phyloP scores from a whole-genome alignment of 176 grass and related monocot species.

The Saccharum officinarum region DNA sequence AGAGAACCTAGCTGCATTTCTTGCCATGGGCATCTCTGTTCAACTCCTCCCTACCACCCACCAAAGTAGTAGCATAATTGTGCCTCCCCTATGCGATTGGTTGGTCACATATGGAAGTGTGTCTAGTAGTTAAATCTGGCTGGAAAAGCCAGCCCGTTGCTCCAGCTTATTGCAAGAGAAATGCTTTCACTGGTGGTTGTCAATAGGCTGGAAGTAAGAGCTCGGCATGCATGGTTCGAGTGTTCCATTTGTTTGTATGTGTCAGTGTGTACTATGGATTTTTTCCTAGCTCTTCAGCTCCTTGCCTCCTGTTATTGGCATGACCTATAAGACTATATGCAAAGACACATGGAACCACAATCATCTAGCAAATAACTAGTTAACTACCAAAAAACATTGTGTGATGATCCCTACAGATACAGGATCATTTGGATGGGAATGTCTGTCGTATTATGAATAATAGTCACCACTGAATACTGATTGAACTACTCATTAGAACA shows the following conservation, averaged over 20 bases:
- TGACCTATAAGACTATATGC: not conserved
- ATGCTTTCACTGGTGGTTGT: constrained; percentile 22
- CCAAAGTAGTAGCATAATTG: constrained; percentile 36
- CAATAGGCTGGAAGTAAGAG: constrained; percentile 6
- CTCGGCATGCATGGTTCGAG: constrained; percentile 31
- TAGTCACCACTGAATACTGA: constrained; percentile 5
- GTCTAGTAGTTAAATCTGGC: constrained; percentile 36
- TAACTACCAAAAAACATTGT: not conserved
- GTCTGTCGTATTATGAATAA: constrained; percentile 30
- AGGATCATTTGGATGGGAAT: constrained; percentile 25
- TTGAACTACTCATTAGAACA: constrained; percentile 17
- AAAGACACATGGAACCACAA: constrained; percentile 17
- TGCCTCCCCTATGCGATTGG: constrained; percentile 29
- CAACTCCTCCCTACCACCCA: constrained; percentile 17
- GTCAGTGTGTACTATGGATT: not conserved
- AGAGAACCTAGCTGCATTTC: constrained; percentile 22
- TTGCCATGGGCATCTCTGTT: constrained; percentile 24
- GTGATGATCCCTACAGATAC: constrained; percentile 4
- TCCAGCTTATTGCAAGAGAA: constrained; percentile 17
- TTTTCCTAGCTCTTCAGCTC: constrained; percentile 9
- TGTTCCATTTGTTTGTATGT: constrained; percentile 14
- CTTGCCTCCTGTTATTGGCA: not conserved
- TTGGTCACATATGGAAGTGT: constrained; percentile 25
- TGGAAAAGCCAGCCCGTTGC: constrained; percentile 23
- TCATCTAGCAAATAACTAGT: not conserved